These are phyloP conservation scores for Podospora comata DNA, from an alignment of 495 filamentous ascomycete species.

Conservation along the genomic window DNA sequence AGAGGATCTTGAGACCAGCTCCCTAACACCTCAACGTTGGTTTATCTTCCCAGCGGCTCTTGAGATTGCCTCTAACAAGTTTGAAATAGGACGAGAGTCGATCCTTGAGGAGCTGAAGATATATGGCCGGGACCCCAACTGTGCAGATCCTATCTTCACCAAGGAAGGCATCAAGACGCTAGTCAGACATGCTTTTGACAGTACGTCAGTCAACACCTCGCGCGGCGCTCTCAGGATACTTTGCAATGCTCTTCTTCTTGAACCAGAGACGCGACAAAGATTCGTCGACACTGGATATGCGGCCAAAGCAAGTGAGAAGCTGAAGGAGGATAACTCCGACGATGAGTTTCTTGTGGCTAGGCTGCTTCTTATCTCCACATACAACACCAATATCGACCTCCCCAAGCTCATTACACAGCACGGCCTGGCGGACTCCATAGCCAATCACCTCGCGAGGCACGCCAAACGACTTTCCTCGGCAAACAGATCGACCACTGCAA, in stretches of 20 bases:
- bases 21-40: slow-evolving; percentile 57
- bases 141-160: slow-evolving; percentile 78
- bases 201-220: slow-evolving; percentile 55
- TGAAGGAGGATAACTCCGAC: slow-evolving; percentile 73
- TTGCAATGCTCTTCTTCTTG: slow-evolving; percentile 80
- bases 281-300: slow-evolving; percentile 79
- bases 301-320: slow-evolving; percentile 62
- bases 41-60: slow-evolving; percentile 3
- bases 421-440: slow-evolving; percentile 64
- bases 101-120: slow-evolving; percentile 64
- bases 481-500: slow-evolving; percentile 32
- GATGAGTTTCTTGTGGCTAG: slow-evolving; percentile 85
- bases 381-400: slow-evolving; percentile 70
- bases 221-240: slow-evolving; percentile 79
- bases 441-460: slow-evolving; percentile 66
- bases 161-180: slow-evolving; percentile 74
- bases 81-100: slow-evolving; percentile 1
- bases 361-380: slow-evolving; percentile 83
- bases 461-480: slow-evolving; percentile 36
- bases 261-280: slow-evolving; percentile 65
- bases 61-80: not conserved
- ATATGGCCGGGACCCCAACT: slow-evolving; percentile 64
- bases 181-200: slow-evolving; percentile 67
- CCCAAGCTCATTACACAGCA: slow-evolving; percentile 65
- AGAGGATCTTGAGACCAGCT: slow-evolving; percentile 54